Evolutionary conservation across 148 eudicot genomes (phyloP), one percentile per base, ranked within the genome.

Genomic region (Arbutus unedo): DNA sequence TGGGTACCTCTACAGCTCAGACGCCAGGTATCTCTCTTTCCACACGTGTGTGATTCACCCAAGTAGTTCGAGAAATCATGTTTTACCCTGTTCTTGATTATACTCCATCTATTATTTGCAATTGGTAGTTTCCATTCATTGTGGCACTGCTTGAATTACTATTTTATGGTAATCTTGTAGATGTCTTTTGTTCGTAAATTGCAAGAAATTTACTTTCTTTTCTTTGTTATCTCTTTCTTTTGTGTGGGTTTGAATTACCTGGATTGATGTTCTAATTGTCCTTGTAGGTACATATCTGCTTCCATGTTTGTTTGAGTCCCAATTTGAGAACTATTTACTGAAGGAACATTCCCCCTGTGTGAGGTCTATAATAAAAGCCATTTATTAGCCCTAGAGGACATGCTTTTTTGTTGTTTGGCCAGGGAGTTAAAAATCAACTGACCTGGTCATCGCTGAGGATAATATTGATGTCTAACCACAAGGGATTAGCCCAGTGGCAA

Each of bases 11-110:
- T 45, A 75, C 43, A 13, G 84, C 84, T 23, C 84, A 76, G 74
- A 57, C 48, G 18, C 80, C 84, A 82, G 84, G 84, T 76, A 31
- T 74, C 31, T 49, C 54, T 74, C 25, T 74, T 25, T 47, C 53
- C 9, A 8, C 71, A 21, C 11, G 43, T 21, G 1, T 66, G 41
- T 5, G 31, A 66, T 66, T 25, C 23, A 66, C 25, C 11, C 13
- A 25, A 25, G 73, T 67, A 8, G 14, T 25, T 31, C 45, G n/a
- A 38, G 31, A 25, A 25, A 67, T 31, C 73, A 67, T 25, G 16
- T 53, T 25, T 67, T 23, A 11, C 45, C 73, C 6, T 74, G 56
- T 49, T 21, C 8, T 21, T 74, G 56, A 49, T 74, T 21, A 49
- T 74, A 3, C 23, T 49, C 51, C 19, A 19, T 49, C 0, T 38